Percentiles rank a stretch among this genome's conserved stretches.
Evolutionary conservation across 306 rosid species (phyloP).

Genomic region (Cicer bijugum): DNA sequence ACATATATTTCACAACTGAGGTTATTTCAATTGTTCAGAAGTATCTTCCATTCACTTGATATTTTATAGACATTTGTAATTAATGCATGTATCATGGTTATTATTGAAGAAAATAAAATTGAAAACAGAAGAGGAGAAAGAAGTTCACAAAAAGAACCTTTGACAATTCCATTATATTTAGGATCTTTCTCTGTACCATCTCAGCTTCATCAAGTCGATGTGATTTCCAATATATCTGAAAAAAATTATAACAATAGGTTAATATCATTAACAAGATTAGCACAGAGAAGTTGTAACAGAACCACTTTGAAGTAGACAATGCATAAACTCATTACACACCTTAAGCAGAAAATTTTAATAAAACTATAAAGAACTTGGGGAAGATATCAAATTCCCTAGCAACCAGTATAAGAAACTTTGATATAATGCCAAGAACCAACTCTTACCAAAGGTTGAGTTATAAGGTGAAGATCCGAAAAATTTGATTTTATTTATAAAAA

Average conservation of each 20-base stretch:
- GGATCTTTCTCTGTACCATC: conserved; percentile 78
- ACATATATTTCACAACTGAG: background rate
- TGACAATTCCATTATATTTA: conserved; percentile 76
- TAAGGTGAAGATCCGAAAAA: background rate
- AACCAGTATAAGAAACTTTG: conserved; percentile 10
- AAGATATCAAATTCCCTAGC: conserved; percentile 5
- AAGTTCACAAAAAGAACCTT: conserved; percentile 60
- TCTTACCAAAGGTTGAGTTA: conserved; percentile 21
- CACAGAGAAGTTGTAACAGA: conserved; percentile 33
- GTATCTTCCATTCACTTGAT: conserved; percentile 18
- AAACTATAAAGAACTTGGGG: background rate
- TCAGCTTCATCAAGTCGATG: conserved; percentile 70
- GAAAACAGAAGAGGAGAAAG: conserved; percentile 31
- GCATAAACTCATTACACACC: conserved; percentile 8
- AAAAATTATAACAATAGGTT: conserved; percentile 40
- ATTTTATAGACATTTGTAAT: conserved; percentile 12
- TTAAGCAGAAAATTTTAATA: conserved; percentile 20
- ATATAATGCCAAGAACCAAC: conserved; percentile 25
- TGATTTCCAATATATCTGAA: conserved; percentile 69
- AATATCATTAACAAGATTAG: conserved; percentile 30
- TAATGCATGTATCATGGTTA: conserved; percentile 3
- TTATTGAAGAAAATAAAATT: conserved; percentile 11
- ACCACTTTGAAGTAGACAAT: conserved; percentile 5
- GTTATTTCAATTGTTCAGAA: conserved; percentile 25
- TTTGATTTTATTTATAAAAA: background rate